Percentiles rank a stretch among this genome's conserved stretches.
phyloP scores from a whole-genome alignment of 148 eudicot species.

The Suaeda aralocaspica region DNA sequence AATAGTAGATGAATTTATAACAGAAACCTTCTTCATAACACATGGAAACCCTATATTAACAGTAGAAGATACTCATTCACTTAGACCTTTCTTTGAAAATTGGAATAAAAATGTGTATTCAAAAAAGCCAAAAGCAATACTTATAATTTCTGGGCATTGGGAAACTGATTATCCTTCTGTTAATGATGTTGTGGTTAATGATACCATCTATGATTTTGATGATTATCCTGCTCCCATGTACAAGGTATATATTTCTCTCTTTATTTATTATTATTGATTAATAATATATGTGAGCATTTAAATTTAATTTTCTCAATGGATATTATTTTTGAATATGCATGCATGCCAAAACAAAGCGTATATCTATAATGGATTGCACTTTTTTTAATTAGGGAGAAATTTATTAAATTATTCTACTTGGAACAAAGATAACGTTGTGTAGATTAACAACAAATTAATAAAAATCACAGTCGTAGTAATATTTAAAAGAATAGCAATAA shows the following conservation, averaged over 20 bases:
- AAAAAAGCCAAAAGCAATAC: conserved; percentile 40
- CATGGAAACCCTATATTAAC: conserved; percentile 60
- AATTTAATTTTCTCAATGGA: too few relatives aligned
- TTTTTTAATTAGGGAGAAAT: too few relatives aligned
- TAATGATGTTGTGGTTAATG: conserved; percentile 37
- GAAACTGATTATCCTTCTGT: conserved; percentile 51
- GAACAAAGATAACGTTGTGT: too few relatives aligned
- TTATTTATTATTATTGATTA: background rate
- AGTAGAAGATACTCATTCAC: conserved; percentile 48
- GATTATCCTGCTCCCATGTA: conserved; percentile 56
- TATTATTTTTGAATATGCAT: too few relatives aligned
- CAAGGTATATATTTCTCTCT: conserved; percentile 30
- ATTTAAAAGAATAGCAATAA: too few relatives aligned
- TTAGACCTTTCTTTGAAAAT: conserved; percentile 40
- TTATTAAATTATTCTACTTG: too few relatives aligned
- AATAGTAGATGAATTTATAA: background rate
- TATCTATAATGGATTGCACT: too few relatives aligned
- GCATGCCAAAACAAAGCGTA: too few relatives aligned
- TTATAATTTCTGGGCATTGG: conserved; percentile 69
- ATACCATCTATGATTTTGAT: conserved; percentile 57
- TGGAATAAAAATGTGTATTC: conserved; percentile 35
- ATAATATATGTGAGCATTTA: too few relatives aligned
- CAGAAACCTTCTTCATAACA: conserved; percentile 49
- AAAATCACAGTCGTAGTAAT: too few relatives aligned
- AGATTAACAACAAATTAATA: too few relatives aligned